Conservation (phyloP, 2,329 filamentous ascomycete genomes). For the Pyricularia pennisetigena region DNA sequence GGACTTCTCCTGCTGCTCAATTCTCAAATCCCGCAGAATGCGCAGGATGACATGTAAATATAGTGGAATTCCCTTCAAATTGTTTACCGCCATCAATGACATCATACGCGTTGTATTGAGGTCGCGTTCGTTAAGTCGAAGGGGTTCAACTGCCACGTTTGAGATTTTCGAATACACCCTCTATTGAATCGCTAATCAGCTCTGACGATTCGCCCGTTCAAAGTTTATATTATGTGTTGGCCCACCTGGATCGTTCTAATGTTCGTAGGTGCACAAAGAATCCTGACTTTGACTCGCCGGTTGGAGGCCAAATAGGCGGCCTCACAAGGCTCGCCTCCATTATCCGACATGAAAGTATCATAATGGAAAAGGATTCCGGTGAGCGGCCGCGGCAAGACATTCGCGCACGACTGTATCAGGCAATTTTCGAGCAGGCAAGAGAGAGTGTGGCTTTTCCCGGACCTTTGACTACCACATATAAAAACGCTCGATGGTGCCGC, state of each 20-base stretch:
- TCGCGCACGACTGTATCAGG: constrained; percentile 33
- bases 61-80: constrained; percentile 32
- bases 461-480: constrained; percentile 55
- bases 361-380: constrained; percentile 58
- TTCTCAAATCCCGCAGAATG: constrained; percentile 46
- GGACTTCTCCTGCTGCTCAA: constrained; percentile 26
- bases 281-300: constrained; percentile 32
- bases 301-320: constrained; percentile 43
- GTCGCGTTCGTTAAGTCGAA: constrained; percentile 39
- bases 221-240: neutral
- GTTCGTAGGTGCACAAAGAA: constrained; percentile 46
- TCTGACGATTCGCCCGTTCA: neutral
- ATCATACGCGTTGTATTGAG: constrained; percentile 50
- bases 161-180: constrained; percentile 29
- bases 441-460: constrained; percentile 53
- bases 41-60: constrained; percentile 47
- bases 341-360: constrained; percentile 41
- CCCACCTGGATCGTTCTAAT: constrained; percentile 26
- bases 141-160: constrained; percentile 35
- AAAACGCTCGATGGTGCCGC: constrained; percentile 46
- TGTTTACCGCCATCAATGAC: constrained; percentile 46
- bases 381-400: constrained; percentile 37
- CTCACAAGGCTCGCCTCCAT: constrained; percentile 43
- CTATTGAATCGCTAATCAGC: constrained; percentile 13
- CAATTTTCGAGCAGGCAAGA: constrained; percentile 48